Evolutionary conservation across 139 green algal species (phyloP), one percentile per base, ranked within the genome.

Genomic region (Chlorella sp.): DNA sequence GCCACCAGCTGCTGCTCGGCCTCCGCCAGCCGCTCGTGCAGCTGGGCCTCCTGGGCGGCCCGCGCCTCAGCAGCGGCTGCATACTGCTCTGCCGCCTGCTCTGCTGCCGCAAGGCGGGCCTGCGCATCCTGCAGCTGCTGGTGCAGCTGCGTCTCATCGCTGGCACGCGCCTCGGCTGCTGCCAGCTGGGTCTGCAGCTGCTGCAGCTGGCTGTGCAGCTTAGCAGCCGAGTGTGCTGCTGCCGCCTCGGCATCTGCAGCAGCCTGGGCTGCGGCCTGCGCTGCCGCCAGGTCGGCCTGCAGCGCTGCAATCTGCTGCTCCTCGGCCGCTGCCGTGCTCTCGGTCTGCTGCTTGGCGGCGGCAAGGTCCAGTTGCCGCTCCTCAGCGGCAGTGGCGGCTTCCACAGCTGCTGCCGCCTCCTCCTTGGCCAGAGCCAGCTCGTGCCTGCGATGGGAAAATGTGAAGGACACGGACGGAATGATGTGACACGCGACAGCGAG

Each of bases 171-270:
- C 72, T 78, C 72, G 16, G 56, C 72, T 11, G 36, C 43, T n/a
- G 44, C 43, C 43, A 78, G 51, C 51, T 60, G 51, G 14, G 16
- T 3, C 51, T 60, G 51, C 51, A 60, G 11, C 51, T 60, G 51
- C 51, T 60, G 51, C 51, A 60, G 51, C 51, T 60, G 51, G 51
- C 51, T 24, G 13, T 60, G 51, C 9, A 60, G 51, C 51, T 60
- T 16, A 16, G 51, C 51, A 20, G 51, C 51, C 51, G 51, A 60
- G 13, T 60, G 51, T 24, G 51, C 51, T 3, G 51, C 70, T 16
- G 70, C 41, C 8, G 70, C 70, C 70, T 76, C 70, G 40, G 70
- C 75, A 17, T 81, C 22, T 17, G 75, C 75, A 1, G 48, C 76
- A 3, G 76, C 76, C 19, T 28, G 56, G 9, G 76, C 56, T 9